Base-by-base conservation (phyloP, 352 stramenopile genomes). In the Globisporangium iwayamae region DNA sequence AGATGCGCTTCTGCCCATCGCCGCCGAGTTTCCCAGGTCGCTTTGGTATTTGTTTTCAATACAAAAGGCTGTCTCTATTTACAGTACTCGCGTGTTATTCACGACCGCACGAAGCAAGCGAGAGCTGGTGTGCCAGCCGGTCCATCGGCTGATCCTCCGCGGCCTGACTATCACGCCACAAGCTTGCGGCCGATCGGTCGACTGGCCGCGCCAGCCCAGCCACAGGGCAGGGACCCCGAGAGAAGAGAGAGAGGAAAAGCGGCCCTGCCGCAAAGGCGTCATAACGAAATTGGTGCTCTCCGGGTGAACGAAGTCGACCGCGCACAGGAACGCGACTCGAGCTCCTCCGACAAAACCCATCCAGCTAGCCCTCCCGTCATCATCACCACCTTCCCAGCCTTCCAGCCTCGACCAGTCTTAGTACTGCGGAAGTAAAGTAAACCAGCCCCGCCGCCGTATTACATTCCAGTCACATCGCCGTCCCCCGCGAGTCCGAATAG, bases 271-370 rank as follows among this genome's bases (percentile, higher is more conserved):
- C 46, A 52, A 8, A 52, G 52, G 18, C 52, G 41, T 47, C 62
- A 68, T 56, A 68, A 68, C 62, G 54, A 63, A 68, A 68, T 68
- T 68, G 62, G 34, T 50, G 62, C 56, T 68, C 56, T 57, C 30
- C 38, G 34, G 55, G 53, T 48, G 43, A 62, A 62, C 54, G 62
- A 67, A 11, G 43, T 56, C 53, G 55, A 62, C 62, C 54, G 62
- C 62, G 62, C 62, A 68, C 62, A 68, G 62, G 62, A 68, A 68
- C 62, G 62, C 62, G 62, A 53, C 39, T 65, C 60, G 60, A 52
- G 16, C 32, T 63, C 46, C 6, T 48, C 36, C 7, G 18, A 48
- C 3, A 16, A 45, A 59, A 28, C 25, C 25, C 25, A 28, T 13
- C 54, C 20, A 20, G 10, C 16, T 34, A 52, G 34, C 25, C 46